Percentiles rank a stretch among this genome's conserved stretches.
phyloP scores from a whole-genome alignment of 106 monocot species.

The Alisma plantagoaquatica region DNA sequence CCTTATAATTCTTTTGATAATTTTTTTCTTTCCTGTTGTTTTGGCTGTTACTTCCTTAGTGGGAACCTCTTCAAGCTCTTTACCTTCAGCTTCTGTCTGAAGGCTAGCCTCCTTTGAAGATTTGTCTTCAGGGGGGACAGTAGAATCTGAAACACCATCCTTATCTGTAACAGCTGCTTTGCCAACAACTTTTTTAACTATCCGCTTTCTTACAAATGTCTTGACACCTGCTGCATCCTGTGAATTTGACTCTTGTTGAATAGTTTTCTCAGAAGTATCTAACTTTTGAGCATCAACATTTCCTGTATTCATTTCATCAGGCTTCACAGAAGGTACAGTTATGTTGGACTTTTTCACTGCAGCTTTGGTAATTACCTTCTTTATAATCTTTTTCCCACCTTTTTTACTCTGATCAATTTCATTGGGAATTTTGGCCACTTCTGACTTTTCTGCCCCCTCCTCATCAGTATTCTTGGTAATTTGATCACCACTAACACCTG shows the following conservation, averaged over 20 bases:
- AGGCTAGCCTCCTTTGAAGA: slow-evolving; percentile 13
- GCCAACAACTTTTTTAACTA: slow-evolving; percentile 21
- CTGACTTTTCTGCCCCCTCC: too few relatives aligned
- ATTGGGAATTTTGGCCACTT: too few relatives aligned
- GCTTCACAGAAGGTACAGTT: not conserved
- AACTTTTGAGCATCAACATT: slow-evolving; percentile 15
- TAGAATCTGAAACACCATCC: too few relatives aligned
- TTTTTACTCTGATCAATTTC: too few relatives aligned
- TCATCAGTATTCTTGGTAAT: too few relatives aligned
- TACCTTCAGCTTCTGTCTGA: slow-evolving; percentile 12
- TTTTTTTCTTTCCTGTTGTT: slow-evolving; percentile 58
- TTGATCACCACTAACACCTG: too few relatives aligned
- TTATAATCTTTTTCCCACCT: slow-evolving; percentile 31
- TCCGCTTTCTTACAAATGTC: slow-evolving; percentile 33
- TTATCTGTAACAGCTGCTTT: too few relatives aligned
- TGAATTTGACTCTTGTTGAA: slow-evolving; percentile 8
- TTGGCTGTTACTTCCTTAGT: slow-evolving; percentile 16
- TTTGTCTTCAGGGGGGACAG: slow-evolving; percentile 15
- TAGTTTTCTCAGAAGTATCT: slow-evolving; percentile 6
- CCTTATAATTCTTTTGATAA: slow-evolving; percentile 75
- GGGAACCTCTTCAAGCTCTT: slow-evolving; percentile 14
- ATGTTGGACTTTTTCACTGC: not conserved
- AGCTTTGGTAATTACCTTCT: slow-evolving; percentile 17
- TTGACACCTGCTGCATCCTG: slow-evolving; percentile 13
- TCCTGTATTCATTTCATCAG: slow-evolving; percentile 23